Percentiles rank a stretch among this genome's conserved stretches.
Conservation (phyloP, 164 flowering plant species). For the Annona cherimola region DNA sequence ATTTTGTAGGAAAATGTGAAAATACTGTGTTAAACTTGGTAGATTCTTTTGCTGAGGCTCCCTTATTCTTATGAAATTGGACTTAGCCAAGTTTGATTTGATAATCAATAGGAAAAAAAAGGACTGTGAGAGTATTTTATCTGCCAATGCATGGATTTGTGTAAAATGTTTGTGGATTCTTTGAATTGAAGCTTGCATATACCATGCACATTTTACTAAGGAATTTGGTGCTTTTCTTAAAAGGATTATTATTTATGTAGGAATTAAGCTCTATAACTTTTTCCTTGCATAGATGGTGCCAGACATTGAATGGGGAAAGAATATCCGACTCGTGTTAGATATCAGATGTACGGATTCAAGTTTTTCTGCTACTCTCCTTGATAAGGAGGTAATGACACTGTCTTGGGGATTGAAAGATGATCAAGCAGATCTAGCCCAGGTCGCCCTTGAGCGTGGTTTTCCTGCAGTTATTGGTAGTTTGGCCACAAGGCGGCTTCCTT, state of each 20-base stretch:
- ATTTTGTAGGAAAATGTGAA: not conserved
- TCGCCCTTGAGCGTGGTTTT: slow-evolving; percentile 90
- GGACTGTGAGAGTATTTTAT: not conserved
- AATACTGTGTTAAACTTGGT: not conserved
- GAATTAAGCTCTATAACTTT: slow-evolving; percentile 6
- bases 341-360: slow-evolving; percentile 77
- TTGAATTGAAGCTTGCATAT: not conserved
- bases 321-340: slow-evolving; percentile 78
- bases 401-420: slow-evolving; percentile 84
- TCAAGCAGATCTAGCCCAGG: slow-evolving; percentile 75
- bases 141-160: not conserved
- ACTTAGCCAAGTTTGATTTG: not conserved
- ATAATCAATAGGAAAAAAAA: not conserved
- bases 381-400: slow-evolving; percentile 71
- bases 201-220: not conserved
- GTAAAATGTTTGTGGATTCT: not conserved
- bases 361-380: slow-evolving; percentile 72
- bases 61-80: not conserved
- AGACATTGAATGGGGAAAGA: slow-evolving; percentile 98
- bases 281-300: slow-evolving; percentile 73
- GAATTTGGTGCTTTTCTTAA: not conserved
- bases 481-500: slow-evolving; percentile 70
- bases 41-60: not conserved
- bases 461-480: slow-evolving; percentile 75
- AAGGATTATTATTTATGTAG: not conserved